Evolutionary conservation across 2,329 filamentous ascomycete genomes (phyloP).

Genomic region (Fusarium buharicum): DNA sequence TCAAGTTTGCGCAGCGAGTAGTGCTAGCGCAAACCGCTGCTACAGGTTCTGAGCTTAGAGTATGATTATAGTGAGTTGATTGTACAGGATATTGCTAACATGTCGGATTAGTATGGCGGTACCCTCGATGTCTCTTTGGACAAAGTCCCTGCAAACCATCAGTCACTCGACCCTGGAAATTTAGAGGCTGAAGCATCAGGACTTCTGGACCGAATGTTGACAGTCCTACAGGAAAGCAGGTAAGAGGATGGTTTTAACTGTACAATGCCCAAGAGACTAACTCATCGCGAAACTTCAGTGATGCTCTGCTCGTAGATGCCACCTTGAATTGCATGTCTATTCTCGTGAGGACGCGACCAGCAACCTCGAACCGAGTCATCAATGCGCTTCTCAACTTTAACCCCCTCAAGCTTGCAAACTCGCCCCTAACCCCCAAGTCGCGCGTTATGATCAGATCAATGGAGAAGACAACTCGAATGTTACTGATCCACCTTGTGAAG

Average conservation of each 20-base stretch:
- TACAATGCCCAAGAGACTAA: slow-evolving; percentile 7
- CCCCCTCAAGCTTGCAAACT: slow-evolving; percentile 81
- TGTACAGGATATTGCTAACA: slow-evolving; percentile 22
- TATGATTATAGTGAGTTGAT: slow-evolving; percentile 53
- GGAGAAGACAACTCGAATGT: slow-evolving; percentile 88
- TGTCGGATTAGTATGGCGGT: slow-evolving; percentile 55
- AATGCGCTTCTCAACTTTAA: slow-evolving; percentile 91
- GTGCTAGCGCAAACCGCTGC: slow-evolving; percentile 93
- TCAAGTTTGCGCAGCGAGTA: slow-evolving; percentile 96
- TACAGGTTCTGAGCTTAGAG: slow-evolving; percentile 81
- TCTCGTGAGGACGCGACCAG: slow-evolving; percentile 82
- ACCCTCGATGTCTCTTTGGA: slow-evolving; percentile 82
- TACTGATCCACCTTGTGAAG: slow-evolving; percentile 85
- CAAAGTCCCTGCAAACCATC: slow-evolving; percentile 84
- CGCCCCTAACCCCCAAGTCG: slow-evolving; percentile 79
- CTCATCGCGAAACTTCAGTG: slow-evolving; percentile 61
- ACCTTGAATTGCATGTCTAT: slow-evolving; percentile 89
- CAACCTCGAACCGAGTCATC: slow-evolving; percentile 85
- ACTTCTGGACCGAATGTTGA: slow-evolving; percentile 86
- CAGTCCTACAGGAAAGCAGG: slow-evolving; percentile 86
- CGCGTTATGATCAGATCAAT: slow-evolving; percentile 91
- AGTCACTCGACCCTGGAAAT: slow-evolving; percentile 79
- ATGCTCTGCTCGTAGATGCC: slow-evolving; percentile 88
- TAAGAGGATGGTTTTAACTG: slow-evolving; percentile 55
- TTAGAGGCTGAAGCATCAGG: slow-evolving; percentile 94